Conservation (phyloP, 768 basidiomycete species). For the Pleurotus djamor region DNA sequence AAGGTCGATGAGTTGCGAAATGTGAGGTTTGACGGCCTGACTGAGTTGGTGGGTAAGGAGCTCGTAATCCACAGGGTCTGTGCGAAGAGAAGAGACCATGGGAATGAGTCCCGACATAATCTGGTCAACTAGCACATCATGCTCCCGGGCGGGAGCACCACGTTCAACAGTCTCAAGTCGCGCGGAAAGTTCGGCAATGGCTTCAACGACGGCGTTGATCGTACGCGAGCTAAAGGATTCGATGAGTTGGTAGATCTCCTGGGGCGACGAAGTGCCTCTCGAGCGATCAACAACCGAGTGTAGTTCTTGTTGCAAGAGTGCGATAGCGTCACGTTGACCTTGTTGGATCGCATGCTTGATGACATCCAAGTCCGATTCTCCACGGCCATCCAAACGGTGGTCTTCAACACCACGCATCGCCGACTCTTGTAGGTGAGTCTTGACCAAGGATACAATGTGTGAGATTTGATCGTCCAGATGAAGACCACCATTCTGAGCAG, state of each 20-base stretch:
- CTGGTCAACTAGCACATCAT: conserved; percentile 60
- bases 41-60: conserved; percentile 70
- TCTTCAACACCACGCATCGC: conserved; percentile 57
- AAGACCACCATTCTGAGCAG: conserved; percentile 19
- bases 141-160: conserved; percentile 48
- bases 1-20: conserved; percentile 85
- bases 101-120: conserved; percentile 58
- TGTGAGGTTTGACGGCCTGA: conserved; percentile 87
- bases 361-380: conserved; percentile 77
- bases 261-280: conserved; percentile 16
- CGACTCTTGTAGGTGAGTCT: conserved; percentile 64
- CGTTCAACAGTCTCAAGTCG: conserved; percentile 53
- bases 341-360: conserved; percentile 70
- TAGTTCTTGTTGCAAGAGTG: conserved; percentile 60
- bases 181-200: conserved; percentile 54
- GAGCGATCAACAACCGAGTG: conserved; percentile 43
- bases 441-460: conserved; percentile 68
- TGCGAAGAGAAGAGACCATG: conserved; percentile 54
- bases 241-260: conserved; percentile 41
- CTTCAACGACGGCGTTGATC: conserved; percentile 56
- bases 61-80: conserved; percentile 77
- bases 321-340: conserved; percentile 59
- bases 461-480: conserved; percentile 48
- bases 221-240: conserved; percentile 60
- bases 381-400: conserved; percentile 67